phyloP scores from a whole-genome alignment of 2,329 filamentous ascomycete species.

The Corinectria fuckeliana region DNA sequence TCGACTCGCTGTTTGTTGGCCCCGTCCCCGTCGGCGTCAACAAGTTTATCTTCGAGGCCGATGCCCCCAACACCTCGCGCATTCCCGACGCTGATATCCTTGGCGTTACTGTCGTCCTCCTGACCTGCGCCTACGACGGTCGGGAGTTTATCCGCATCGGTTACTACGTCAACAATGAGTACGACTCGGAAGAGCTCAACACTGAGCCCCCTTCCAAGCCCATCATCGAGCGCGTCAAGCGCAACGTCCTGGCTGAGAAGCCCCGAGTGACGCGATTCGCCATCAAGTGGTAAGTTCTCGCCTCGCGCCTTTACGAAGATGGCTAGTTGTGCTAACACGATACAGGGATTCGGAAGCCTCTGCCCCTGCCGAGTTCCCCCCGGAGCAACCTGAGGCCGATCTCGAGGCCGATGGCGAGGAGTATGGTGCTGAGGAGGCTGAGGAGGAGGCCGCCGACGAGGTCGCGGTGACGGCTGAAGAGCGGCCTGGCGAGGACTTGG shows the following conservation, averaged over 20 bases:
- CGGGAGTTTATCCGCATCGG: conserved; percentile 97
- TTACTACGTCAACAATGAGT: conserved; percentile 99
- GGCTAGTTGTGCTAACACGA: neutral
- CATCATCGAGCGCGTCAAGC: conserved; percentile 86
- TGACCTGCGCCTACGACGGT: conserved; percentile 95
- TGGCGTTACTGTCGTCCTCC: conserved; percentile 93
- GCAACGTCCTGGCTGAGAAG: conserved; percentile 96
- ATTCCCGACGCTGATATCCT: conserved; percentile 96
- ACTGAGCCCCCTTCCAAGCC: conserved; percentile 92
- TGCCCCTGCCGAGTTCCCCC: conserved; percentile 93
- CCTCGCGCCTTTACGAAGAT: neutral
- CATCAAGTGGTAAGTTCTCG: conserved; percentile 85
- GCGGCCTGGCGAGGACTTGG: conserved; percentile 67
- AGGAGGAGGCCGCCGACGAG: conserved; percentile 69
- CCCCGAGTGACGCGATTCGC: conserved; percentile 96
- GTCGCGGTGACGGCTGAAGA: conserved; percentile 52
- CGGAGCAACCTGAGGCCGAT: conserved; percentile 96
- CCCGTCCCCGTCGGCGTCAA: conserved; percentile 98
- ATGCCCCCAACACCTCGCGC: conserved; percentile 85
- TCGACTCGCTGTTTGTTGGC: conserved; percentile 94
- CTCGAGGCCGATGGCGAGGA: conserved; percentile 82
- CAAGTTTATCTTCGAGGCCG: conserved; percentile 98
- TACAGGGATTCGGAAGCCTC: conserved; percentile 95
- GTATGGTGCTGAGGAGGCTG: conserved; percentile 90
- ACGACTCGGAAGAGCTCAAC: conserved; percentile 88